These are phyloP conservation scores for Euphorbia schlechtendalii DNA, from an alignment of 441 rosid genomes.

Conservation along the genomic window DNA sequence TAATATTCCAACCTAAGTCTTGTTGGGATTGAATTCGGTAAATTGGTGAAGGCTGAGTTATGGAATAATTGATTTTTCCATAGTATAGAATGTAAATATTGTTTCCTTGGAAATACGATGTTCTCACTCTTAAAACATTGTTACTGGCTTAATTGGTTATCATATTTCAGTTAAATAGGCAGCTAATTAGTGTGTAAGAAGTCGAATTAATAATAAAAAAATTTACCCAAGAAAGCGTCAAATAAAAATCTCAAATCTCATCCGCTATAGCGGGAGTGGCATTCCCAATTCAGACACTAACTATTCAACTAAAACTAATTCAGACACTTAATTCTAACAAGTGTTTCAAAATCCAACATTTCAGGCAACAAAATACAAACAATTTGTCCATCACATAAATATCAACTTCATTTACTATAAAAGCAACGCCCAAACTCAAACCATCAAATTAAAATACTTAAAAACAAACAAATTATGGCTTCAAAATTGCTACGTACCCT, in stretches of 20 bases:
- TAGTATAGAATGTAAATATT: neutral
- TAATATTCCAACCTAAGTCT: neutral
- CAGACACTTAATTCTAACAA: neutral
- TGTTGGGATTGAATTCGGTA: neutral
- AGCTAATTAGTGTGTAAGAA: too few relatives aligned
- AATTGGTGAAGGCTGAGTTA: neutral
- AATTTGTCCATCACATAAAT: neutral
- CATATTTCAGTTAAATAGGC: too few relatives aligned
- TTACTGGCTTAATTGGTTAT: too few relatives aligned
- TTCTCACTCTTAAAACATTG: neutral
- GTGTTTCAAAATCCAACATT: neutral
- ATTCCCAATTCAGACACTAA: neutral
- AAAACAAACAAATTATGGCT: constrained; percentile 10
- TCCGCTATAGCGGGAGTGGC: neutral
- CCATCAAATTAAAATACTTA: neutral
- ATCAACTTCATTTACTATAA: neutral
- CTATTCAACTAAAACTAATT: neutral
- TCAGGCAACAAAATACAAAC: neutral
- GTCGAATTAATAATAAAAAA: too few relatives aligned
- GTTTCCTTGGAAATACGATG: constrained; percentile 6
- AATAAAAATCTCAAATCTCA: neutral
- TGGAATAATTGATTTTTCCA: neutral
- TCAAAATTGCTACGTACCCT: constrained; percentile 14
- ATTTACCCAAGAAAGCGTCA: neutral
- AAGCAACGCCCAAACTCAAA: neutral